phyloP scores from a whole-genome alignment of 768 basidiomycete genomes.

The Termitomyces eurrhizus region DNA sequence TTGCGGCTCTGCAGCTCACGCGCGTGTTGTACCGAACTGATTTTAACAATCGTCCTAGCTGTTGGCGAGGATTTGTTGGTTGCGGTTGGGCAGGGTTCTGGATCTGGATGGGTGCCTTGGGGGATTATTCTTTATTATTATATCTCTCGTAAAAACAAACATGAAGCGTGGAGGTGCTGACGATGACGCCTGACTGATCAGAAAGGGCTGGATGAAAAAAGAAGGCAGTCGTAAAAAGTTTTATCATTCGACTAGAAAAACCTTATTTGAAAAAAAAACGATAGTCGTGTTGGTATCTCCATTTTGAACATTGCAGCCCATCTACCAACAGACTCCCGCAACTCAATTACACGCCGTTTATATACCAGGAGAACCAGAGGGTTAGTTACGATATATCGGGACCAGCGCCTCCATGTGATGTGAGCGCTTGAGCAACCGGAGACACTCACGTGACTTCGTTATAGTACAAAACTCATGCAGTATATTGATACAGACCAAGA shows the following conservation, averaged over 20 bases:
- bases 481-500: not conserved
- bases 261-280: not conserved
- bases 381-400: not conserved
- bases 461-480: not conserved
- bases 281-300: slow-evolving; percentile 36
- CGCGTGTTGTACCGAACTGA: slow-evolving; percentile 74
- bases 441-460: not conserved
- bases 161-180: not conserved
- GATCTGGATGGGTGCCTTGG: slow-evolving; percentile 78
- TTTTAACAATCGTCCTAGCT: slow-evolving; percentile 71
- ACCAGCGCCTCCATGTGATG: not conserved
- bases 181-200: not conserved
- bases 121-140: slow-evolving; percentile 53
- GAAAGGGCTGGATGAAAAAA: not conserved
- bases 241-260: not conserved
- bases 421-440: not conserved
- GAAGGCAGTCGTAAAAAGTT: not conserved
- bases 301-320: not conserved
- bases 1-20: slow-evolving; percentile 73
- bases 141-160: slow-evolving; percentile 12
- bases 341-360: no score
- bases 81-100: slow-evolving; percentile 89
- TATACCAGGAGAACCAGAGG: not conserved
- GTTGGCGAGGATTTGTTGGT: slow-evolving; percentile 86
- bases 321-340: not conserved